Evolutionary conservation across 768 basidiomycete species (phyloP).

Genomic region (Leccinum longicurvipes): DNA sequence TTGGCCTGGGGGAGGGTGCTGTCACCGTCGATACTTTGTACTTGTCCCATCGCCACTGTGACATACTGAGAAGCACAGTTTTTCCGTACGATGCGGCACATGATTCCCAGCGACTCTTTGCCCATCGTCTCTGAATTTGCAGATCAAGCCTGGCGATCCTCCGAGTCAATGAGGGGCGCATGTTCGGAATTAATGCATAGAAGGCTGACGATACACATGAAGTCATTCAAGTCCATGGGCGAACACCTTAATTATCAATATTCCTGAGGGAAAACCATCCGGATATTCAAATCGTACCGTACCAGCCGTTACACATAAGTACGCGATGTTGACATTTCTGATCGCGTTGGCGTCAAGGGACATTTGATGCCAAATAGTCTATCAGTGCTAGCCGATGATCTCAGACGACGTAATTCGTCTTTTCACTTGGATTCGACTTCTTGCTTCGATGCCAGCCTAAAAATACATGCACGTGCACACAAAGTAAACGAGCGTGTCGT

Average conservation of each 20-base stretch:
- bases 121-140: slow-evolving; percentile 5
- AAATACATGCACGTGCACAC: neutral
- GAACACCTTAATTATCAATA: slow-evolving; percentile 4
- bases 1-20: slow-evolving; percentile 2
- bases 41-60: no score
- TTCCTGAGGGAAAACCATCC: slow-evolving; percentile 1
- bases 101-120: slow-evolving; percentile 10
- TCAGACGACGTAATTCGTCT: slow-evolving; percentile 8
- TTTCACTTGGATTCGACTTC: slow-evolving; percentile 7
- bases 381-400: slow-evolving; percentile 3
- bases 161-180: slow-evolving; percentile 7
- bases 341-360: slow-evolving; percentile 8
- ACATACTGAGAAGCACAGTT: slow-evolving; percentile 5
- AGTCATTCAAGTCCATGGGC: slow-evolving; percentile 12
- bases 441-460: slow-evolving; percentile 8
- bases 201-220: slow-evolving; percentile 9
- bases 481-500: neutral
- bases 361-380: slow-evolving; percentile 8
- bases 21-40: slow-evolving; percentile 6
- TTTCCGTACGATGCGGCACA: slow-evolving; percentile 12
- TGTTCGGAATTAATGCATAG: slow-evolving; percentile 7
- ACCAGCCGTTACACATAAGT: slow-evolving; percentile 12
- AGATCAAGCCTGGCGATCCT: slow-evolving; percentile 12
- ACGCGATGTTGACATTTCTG: neutral
- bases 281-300: no score